A percentile compares a stretch with the other conserved stretches of the same genome.
Evolutionary conservation across 1,284 basidiomycete species (phyloP).

Genomic region (Cryptococcus floricola): DNA sequence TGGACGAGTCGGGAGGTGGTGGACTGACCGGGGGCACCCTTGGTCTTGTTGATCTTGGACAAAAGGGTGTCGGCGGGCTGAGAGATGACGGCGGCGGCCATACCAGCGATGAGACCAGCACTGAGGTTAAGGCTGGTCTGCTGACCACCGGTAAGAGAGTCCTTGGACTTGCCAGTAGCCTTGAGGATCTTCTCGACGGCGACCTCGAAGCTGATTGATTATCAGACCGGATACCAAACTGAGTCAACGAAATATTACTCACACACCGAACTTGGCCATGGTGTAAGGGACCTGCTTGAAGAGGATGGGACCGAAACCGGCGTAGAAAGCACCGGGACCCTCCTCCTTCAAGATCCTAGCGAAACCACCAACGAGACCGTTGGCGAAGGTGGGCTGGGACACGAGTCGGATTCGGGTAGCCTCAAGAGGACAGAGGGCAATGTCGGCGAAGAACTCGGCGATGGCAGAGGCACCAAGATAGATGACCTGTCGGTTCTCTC

Average conservation of each 20-base stretch:
- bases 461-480: slow-evolving; percentile 92
- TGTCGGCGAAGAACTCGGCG: slow-evolving; percentile 92
- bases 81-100: slow-evolving; percentile 59
- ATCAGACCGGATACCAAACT: background rate
- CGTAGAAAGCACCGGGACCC: slow-evolving; percentile 54
- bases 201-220: slow-evolving; percentile 42
- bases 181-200: slow-evolving; percentile 53
- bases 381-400: slow-evolving; percentile 55
- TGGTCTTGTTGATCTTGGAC: slow-evolving; percentile 59
- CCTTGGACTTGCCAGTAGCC: slow-evolving; percentile 53
- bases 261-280: slow-evolving; percentile 56
- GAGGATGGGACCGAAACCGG: slow-evolving; percentile 58
- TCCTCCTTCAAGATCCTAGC: slow-evolving; percentile 55
- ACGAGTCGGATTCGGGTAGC: slow-evolving; percentile 60
- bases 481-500: slow-evolving; percentile 85
- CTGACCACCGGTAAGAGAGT: slow-evolving; percentile 47
- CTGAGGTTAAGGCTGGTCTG: slow-evolving; percentile 50
- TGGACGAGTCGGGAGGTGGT: slow-evolving; percentile 52
- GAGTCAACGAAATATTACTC: background rate
- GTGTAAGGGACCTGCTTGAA: slow-evolving; percentile 57
- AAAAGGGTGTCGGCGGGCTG: slow-evolving; percentile 57
- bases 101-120: slow-evolving; percentile 56
- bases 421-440: slow-evolving; percentile 56
- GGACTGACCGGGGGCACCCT: slow-evolving; percentile 55
- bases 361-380: slow-evolving; percentile 55